Base-by-base conservation (phyloP, 2,329 filamentous ascomycete genomes). In the Diaporthe batatas region DNA sequence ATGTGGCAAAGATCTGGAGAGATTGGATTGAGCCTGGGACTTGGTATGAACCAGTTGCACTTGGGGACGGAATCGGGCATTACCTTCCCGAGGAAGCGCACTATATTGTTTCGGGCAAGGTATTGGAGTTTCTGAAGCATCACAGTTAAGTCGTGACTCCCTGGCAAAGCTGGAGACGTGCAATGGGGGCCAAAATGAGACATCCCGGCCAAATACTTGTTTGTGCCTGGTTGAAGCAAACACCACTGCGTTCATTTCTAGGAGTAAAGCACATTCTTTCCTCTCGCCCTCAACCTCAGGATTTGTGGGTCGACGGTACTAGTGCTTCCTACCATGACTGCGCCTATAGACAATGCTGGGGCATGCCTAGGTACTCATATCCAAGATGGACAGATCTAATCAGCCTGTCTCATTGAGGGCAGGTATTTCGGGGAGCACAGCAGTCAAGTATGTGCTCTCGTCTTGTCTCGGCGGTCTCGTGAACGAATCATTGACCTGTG, bases 1-100 rank as follows among this genome's bases (percentile, higher is more conserved):
- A 87, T 78, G 80, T 87, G 6, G 77, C 77, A 23, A 77, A 74
- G 18, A 79, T 83, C 2, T 88, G 86, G 87, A 79, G 76, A 71
- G 79, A 82, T 7, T 88, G 85, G 85, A 80, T 86, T 47, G 78
- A 78, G 11, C 78, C 79, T 2, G 79, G 79, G 18, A 59, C 62
- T 14, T 32, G 58, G 25, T 76, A 75, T 10, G 73, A 73, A 32
- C 23, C 67, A 4, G 73, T 78, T 11, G 62, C 68, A 29, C 51
- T 78, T 23, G 74, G 75, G 1, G 68, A 75, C 4, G 75, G 76
- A 2, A 73, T 75, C 42, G 77, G 77, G n/a, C 77, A 78, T 65
- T 77, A 75, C 47, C 47, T 78, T 18, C 76, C 77, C 3, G 76
- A 77, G 71, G 77, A 78, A 75, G 77, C 76, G 8, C 65, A 75